Evolutionary conservation across 1,139 yeast genomes (phyloP), one percentile per base, ranked within the genome.

Genomic region (Taphrina flavorubra): DNA sequence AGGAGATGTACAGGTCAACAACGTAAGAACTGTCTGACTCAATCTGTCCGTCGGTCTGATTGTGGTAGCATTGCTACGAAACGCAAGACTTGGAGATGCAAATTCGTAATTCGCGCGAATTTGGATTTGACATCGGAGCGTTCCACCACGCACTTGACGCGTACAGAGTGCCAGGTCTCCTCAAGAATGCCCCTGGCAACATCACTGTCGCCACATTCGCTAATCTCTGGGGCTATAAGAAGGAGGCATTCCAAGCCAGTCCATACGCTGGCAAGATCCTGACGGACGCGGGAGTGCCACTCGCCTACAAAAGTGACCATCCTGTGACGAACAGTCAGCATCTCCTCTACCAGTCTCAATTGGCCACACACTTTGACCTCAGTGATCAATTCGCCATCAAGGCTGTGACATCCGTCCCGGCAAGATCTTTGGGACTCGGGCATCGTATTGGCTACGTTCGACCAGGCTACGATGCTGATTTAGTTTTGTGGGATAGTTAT

Each of bases 271-370:
- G 65, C 46, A 60, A 60, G 39, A 49, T 60, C 6, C 49, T 60
- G 37, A 49, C 65, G 2, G 65, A 60, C 14, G 57, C 56, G 1
- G 57, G 57, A 16, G 47, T 60, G n/a, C 65, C 65, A 5, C 39
- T 60, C 6, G 65, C 65, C 16, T 60, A 60, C 65, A 60, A 60
- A 39, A 39, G 51, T 49, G 65, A 60, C 25, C 65, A 60, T 37
- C 57, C 57, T 0, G 65, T 60, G 57, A 37, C 57, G 7, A 60
- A 60, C 36, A 51, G 57, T 18, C 65, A 60, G 47, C 57, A 60
- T 20, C 57, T 60, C 11, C 44, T 60, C 5, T 51, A 60, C 37
- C 57, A 60, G 16, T 37, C 65, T 8, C 56, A 51, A 25, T 8
- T 60, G 18, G 65, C 57, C 1, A 49, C 56, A 8, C 65, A 60